Conservation (phyloP, 208 protist species). For the Phytomonas sp. region DNA sequence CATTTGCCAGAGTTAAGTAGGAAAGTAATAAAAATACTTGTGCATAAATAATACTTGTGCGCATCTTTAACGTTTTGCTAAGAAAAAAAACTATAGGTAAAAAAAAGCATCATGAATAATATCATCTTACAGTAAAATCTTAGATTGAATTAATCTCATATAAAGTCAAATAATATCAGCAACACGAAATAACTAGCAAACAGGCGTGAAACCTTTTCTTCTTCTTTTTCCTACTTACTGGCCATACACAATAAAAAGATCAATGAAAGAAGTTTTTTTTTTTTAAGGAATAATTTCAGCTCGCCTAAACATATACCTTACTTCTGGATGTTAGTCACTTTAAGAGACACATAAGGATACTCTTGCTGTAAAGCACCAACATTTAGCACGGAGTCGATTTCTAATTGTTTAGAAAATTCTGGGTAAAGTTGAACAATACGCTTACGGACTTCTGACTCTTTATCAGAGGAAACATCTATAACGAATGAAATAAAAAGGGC, state of each 20-base stretch:
- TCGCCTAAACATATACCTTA: conserved; percentile 13
- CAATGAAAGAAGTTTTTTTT: background rate
- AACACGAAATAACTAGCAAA: background rate
- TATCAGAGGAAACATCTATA: conserved; percentile 53
- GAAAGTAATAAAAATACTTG: conserved; percentile 9
- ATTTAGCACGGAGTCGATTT: conserved; percentile 38
- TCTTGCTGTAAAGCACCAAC: conserved; percentile 70
- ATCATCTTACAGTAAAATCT: background rate
- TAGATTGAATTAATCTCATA: background rate
- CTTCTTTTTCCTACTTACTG: background rate
- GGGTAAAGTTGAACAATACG: conserved; percentile 69
- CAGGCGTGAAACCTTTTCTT: background rate
- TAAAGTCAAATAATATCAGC: background rate
- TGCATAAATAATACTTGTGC: background rate
- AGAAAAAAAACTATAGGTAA: conserved; percentile 4
- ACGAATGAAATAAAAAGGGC: conserved; percentile 79
- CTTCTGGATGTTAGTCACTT: conserved; percentile 72
- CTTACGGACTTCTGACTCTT: conserved; percentile 69
- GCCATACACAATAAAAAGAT: background rate
- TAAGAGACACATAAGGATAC: conserved; percentile 80
- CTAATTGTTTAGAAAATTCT: conserved; percentile 41
- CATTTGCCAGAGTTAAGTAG: conserved; percentile 11
- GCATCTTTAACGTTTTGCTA: background rate
- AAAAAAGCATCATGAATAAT: background rate
- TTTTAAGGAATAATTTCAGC: background rate